These are phyloP conservation scores for Trypanosoma brucei DNA, from an alignment of 208 protist genomes.

Conservation along the genomic window DNA sequence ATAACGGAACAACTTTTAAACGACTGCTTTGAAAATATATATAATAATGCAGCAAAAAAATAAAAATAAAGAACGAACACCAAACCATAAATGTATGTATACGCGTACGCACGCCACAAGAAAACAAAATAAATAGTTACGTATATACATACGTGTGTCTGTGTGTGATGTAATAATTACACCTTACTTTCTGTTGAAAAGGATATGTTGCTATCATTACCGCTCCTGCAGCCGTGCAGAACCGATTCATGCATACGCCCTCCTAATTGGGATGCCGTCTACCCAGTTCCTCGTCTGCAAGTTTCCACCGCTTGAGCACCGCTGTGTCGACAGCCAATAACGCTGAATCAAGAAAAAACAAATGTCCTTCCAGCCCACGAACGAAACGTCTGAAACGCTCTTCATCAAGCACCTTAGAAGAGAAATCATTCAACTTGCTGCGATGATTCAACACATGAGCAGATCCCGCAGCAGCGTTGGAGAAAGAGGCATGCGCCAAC, in stretches of 20 bases:
- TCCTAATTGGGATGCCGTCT: background rate
- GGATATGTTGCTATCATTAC: too few relatives aligned
- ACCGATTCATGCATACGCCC: background rate
- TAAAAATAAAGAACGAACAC: too few relatives aligned
- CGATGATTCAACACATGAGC: background rate
- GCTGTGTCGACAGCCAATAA: conserved; percentile 9
- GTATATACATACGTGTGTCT: too few relatives aligned
- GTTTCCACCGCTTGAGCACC: conserved; percentile 23
- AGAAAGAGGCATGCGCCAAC: conserved; percentile 16
- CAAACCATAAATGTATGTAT: too few relatives aligned
- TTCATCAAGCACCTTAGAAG: background rate
- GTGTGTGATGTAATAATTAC: too few relatives aligned
- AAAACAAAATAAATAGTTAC: too few relatives aligned
- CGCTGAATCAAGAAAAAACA: conserved; percentile 17
- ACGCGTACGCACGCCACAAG: too few relatives aligned
- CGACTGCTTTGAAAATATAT: too few relatives aligned
- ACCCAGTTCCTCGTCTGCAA: conserved; percentile 1
- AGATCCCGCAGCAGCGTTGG: background rate
- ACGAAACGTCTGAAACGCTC: conserved; percentile 5
- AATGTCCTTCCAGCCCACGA: conserved; percentile 16
- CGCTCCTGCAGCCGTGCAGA: too few relatives aligned
- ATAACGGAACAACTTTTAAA: too few relatives aligned
- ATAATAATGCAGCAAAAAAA: too few relatives aligned
- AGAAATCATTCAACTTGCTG: background rate
- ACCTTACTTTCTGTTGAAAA: too few relatives aligned